Evolutionary conservation across 2,329 filamentous ascomycete genomes (phyloP).

Genomic region (Epichloe elymi): DNA sequence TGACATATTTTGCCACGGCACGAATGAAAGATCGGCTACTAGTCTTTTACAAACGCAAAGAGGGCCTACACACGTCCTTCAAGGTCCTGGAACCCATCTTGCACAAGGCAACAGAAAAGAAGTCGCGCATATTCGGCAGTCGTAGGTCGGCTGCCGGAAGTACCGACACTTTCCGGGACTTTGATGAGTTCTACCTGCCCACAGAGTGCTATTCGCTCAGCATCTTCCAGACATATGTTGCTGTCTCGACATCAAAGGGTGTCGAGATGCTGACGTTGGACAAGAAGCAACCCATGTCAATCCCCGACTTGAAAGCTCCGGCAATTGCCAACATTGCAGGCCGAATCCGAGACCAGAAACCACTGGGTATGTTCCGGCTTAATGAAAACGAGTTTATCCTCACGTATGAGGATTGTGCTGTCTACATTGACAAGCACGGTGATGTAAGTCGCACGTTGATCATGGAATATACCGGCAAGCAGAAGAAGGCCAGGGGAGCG

Average conservation of each 20-base stretch:
- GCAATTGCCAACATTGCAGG: conserved; percentile 75
- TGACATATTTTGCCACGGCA: conserved; percentile 91
- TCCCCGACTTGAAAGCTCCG: conserved; percentile 71
- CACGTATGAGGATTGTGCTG: conserved; percentile 88
- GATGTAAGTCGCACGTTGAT: conserved; percentile 88
- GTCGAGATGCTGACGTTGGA: conserved; percentile 94
- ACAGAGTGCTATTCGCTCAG: conserved; percentile 92
- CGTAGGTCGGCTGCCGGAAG: conserved; percentile 50
- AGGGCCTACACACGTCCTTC: conserved; percentile 85
- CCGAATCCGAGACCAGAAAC: conserved; percentile 69
- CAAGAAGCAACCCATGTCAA: conserved; percentile 90
- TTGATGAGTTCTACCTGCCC: conserved; percentile 97
- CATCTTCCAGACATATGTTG: conserved; percentile 87
- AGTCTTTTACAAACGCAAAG: conserved; percentile 94
- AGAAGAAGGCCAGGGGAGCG: conserved; percentile 60
- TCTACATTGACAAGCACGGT: conserved; percentile 96
- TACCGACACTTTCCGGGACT: conserved; percentile 95
- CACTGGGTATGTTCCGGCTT: conserved; percentile 91
- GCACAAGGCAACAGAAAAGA: conserved; percentile 81
- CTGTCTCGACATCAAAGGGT: conserved; percentile 80
- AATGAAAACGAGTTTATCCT: conserved; percentile 87
- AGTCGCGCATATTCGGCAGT: conserved; percentile 50
- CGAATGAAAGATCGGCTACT: conserved; percentile 94
- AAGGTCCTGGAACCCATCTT: conserved; percentile 93
- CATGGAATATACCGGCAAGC: conserved; percentile 96